These are phyloP conservation scores for Spergularia bocconei DNA, from an alignment of 148 eudicot species.

Conservation along the genomic window DNA sequence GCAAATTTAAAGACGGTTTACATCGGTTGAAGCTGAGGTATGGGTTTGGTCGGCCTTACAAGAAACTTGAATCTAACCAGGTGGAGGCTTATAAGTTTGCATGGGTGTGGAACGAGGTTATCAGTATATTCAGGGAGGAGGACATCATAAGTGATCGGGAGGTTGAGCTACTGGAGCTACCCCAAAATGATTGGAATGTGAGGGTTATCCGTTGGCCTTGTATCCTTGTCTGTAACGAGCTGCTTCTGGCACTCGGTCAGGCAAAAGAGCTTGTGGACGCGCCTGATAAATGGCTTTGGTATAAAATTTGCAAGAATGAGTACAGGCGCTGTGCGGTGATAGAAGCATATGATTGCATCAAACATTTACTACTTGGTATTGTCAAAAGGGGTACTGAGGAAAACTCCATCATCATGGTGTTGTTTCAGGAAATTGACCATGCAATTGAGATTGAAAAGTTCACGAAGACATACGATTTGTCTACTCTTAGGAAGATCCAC, in stretches of 20 bases:
- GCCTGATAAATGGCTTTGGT: conserved; percentile 88
- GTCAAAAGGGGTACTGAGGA: conserved; percentile 56
- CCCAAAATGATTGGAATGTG: conserved; percentile 83
- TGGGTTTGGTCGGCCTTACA: conserved; percentile 81
- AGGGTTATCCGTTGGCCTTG: conserved; percentile 93
- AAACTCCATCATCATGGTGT: conserved; percentile 57
- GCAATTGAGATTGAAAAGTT: conserved; percentile 65
- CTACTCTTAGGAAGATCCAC: conserved; percentile 64
- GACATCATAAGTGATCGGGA: conserved; percentile 75
- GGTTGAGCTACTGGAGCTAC: conserved; percentile 84
- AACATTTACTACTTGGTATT: conserved; percentile 59
- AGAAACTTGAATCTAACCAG: conserved; percentile 86
- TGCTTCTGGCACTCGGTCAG: conserved; percentile 84
- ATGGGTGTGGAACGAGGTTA: conserved; percentile 88
- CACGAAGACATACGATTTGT: conserved; percentile 68
- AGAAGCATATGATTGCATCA: conserved; percentile 78
- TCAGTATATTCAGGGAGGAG: conserved; percentile 78
- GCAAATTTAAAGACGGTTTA: conserved; percentile 63
- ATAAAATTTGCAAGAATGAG: conserved; percentile 78
- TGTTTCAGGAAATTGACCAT: conserved; percentile 83
- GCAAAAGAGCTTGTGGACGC: conserved; percentile 91
- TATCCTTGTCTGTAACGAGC: conserved; percentile 86
- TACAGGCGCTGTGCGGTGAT: conserved; percentile 86
- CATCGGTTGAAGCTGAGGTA: conserved; percentile 78
- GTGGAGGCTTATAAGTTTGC: conserved; percentile 93